phyloP scores from a whole-genome alignment of 306 rosid species.

The Arachis stenosperma region DNA sequence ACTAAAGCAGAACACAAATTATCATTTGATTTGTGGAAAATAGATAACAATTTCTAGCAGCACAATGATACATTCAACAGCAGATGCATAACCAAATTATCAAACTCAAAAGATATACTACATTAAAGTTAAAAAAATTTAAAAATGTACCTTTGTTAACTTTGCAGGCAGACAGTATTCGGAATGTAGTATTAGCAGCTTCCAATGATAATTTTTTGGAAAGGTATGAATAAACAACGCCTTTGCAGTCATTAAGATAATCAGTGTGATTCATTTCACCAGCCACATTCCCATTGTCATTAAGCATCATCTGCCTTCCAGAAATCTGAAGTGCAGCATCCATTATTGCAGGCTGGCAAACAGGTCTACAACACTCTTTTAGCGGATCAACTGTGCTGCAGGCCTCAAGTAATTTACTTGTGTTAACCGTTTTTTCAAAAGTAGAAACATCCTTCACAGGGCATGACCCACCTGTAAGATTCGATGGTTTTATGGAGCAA shows the following conservation, averaged over 20 bases:
- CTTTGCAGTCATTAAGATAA: constrained; percentile 84
- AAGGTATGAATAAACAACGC: constrained; percentile 90
- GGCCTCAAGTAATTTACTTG: constrained; percentile 85
- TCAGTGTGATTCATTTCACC: constrained; percentile 64
- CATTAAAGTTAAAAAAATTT: background rate
- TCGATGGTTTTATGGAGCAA: constrained; percentile 78
- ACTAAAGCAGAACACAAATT: constrained; percentile 8
- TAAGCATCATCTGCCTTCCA: constrained; percentile 58
- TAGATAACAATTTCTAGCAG: background rate
- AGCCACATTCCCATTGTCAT: constrained; percentile 57
- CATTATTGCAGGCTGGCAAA: constrained; percentile 90
- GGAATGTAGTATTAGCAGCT: constrained; percentile 70
- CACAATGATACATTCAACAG: background rate
- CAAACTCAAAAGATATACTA: constrained; percentile 17
- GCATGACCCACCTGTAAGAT: constrained; percentile 90
- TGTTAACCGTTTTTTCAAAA: constrained; percentile 78
- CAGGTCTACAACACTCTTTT: constrained; percentile 95
- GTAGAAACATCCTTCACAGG: constrained; percentile 76
- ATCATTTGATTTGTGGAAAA: constrained; percentile 17
- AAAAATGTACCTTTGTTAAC: constrained; percentile 81
- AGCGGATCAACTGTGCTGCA: constrained; percentile 89
- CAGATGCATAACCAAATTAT: constrained; percentile 15
- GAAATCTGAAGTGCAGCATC: constrained; percentile 90
- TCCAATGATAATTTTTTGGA: constrained; percentile 69
- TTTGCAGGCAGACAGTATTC: constrained; percentile 93